A percentile compares a stretch with the other conserved stretches of the same genome.
These are phyloP conservation scores for Diaporthe vaccinii DNA, from an alignment of 2,329 filamentous ascomycete genomes.

Conservation along the genomic window DNA sequence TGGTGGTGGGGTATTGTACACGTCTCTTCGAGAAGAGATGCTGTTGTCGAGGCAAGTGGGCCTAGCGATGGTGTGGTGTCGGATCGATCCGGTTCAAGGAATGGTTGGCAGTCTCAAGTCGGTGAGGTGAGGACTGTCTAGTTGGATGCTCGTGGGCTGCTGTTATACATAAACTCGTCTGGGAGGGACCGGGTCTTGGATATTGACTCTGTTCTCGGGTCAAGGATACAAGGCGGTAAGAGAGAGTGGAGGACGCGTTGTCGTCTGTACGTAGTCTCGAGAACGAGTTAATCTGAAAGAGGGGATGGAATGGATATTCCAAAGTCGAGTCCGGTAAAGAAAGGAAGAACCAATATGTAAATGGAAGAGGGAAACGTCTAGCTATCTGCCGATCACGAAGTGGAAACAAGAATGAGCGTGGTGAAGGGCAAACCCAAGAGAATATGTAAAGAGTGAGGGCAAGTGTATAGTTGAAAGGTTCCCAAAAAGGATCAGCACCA, in stretches of 20 bases:
- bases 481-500: slow-evolving; percentile 56
- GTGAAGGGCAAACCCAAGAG: slow-evolving; percentile 57
- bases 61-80: slow-evolving; percentile 55
- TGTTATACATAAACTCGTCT: slow-evolving; percentile 54
- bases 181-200: slow-evolving; percentile 40
- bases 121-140: slow-evolving; percentile 45
- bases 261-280: slow-evolving; percentile 42
- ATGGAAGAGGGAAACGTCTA: slow-evolving; percentile 57
- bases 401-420: slow-evolving; percentile 55
- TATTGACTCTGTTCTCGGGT: slow-evolving; percentile 38
- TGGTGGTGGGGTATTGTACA: slow-evolving; percentile 48
- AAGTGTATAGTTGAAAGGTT: slow-evolving; percentile 50
- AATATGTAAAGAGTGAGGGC: slow-evolving; percentile 58
- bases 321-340: slow-evolving; percentile 60
- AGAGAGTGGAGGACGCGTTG: slow-evolving; percentile 43
- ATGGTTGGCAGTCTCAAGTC: slow-evolving; percentile 58
- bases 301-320: slow-evolving; percentile 58
- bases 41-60: slow-evolving; percentile 47
- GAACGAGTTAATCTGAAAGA: slow-evolving; percentile 56
- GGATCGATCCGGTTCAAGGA: slow-evolving; percentile 55
- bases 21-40: slow-evolving; percentile 44
- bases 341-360: slow-evolving; percentile 65
- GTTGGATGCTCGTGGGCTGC: slow-evolving; percentile 47
- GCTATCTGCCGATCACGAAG: slow-evolving; percentile 64
- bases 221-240: slow-evolving; percentile 37